Percentiles rank a stretch among this genome's conserved stretches.
Conservation (phyloP, 2,329 filamentous ascomycete species). For the Pseudocercospora macadamiae region DNA sequence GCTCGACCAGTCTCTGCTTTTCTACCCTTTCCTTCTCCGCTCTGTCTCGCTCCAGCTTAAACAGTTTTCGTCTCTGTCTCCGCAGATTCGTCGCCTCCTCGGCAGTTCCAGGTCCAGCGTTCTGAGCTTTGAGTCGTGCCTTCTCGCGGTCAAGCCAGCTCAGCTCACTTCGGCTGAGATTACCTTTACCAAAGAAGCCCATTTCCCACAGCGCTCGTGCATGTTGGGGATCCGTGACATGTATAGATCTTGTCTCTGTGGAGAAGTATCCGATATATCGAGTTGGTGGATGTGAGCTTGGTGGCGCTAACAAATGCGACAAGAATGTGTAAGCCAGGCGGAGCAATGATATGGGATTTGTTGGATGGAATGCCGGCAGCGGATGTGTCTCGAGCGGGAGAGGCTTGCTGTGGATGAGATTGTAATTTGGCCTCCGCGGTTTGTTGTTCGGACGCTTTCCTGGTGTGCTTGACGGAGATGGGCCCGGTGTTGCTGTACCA, state of each 20-base stretch:
- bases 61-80: constrained; percentile 76
- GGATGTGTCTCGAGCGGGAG: constrained; percentile 81
- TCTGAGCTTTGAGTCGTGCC: constrained; percentile 58
- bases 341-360: constrained; percentile 86
- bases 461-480: constrained; percentile 8
- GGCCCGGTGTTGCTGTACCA: neutral
- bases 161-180: constrained; percentile 88
- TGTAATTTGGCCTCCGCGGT: constrained; percentile 58
- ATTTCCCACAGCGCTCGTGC: constrained; percentile 90
- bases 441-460: constrained; percentile 29
- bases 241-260: constrained; percentile 77
- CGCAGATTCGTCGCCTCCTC: constrained; percentile 79
- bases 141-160: constrained; percentile 88
- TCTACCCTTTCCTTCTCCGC: constrained; percentile 83
- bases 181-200: constrained; percentile 96
- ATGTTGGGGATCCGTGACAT: constrained; percentile 75
- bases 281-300: constrained; percentile 65
- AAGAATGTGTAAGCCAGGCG: constrained; percentile 79
- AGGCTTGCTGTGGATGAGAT: constrained; percentile 79
- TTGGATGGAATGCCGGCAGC: constrained; percentile 84
- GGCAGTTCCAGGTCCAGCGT: constrained; percentile 58
- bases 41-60: constrained; percentile 91
- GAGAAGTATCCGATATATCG: constrained; percentile 79
- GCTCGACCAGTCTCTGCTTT: constrained; percentile 62
- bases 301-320: constrained; percentile 68